A percentile compares a stretch with the other conserved stretches of the same genome.
Evolutionary conservation across 257 asterid genomes (phyloP).

Genomic region (Salvia hispanica): DNA sequence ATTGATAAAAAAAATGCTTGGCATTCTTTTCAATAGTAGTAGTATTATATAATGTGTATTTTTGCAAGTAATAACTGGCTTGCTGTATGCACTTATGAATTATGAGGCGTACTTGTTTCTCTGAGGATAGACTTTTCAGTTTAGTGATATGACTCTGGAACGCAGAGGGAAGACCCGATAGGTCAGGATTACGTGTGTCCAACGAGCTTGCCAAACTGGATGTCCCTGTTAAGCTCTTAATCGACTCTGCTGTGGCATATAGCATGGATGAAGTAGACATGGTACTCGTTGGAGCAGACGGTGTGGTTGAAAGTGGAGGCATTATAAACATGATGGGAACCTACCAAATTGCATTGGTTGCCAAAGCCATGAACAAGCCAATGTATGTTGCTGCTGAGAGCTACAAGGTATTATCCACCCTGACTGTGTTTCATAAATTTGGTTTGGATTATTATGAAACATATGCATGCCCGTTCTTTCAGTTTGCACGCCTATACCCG

Average conservation of each 20-base stretch:
- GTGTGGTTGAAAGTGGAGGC: slow-evolving; percentile 95
- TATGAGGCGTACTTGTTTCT: not conserved
- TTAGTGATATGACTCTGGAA: slow-evolving; percentile 27
- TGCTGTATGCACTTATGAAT: not conserved
- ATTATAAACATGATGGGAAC: slow-evolving; percentile 98
- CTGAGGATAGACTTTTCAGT: not conserved
- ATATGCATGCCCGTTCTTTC: slow-evolving; percentile 26
- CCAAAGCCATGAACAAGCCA: slow-evolving; percentile 95
- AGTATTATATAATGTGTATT: not conserved
- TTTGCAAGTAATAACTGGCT: slow-evolving; percentile 16
- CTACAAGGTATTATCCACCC: slow-evolving; percentile 61
- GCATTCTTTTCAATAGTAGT: not conserved
- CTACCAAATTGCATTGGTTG: slow-evolving; percentile 90
- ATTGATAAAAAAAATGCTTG: not conserved
- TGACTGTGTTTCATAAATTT: not conserved
- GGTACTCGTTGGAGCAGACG: slow-evolving; percentile 96
- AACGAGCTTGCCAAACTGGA: slow-evolving; percentile 89
- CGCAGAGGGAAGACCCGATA: slow-evolving; percentile 95
- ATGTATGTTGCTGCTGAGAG: slow-evolving; percentile 96
- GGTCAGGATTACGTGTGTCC: slow-evolving; percentile 78
- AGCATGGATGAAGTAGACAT: slow-evolving; percentile 95
- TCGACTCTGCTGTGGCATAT: slow-evolving; percentile 97
- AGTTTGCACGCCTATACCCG: slow-evolving; percentile 96
- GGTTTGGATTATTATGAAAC: not conserved
- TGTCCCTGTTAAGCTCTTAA: slow-evolving; percentile 84